These are phyloP conservation scores for Afroboletus lepidellus DNA, from an alignment of 1,284 basidiomycete species.

Conservation along the genomic window DNA sequence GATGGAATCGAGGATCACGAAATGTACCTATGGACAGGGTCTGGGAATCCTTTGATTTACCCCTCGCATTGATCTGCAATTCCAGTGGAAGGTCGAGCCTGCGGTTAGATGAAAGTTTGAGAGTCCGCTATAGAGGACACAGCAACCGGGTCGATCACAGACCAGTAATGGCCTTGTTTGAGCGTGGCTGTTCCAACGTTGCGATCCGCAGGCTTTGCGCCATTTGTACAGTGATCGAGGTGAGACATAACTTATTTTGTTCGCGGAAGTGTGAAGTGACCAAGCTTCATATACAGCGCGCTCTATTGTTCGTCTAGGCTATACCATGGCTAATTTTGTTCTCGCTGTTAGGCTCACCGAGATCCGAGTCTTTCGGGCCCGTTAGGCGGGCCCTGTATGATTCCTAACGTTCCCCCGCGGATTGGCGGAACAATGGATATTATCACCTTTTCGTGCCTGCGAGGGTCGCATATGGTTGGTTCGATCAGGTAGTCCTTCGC, in stretches of 20 bases:
- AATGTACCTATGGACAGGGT: constrained; percentile 64
- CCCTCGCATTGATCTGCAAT: neutral
- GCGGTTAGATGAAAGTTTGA: constrained; percentile 1
- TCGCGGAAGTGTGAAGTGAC: constrained; percentile 10
- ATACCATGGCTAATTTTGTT: constrained; percentile 23
- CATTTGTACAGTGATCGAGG: constrained; percentile 29
- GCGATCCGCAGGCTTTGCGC: neutral
- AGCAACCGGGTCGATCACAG: constrained; percentile 1
- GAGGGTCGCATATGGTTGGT: constrained; percentile 8
- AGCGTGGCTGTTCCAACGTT: constrained; percentile 20
- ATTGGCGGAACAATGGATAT: constrained; percentile 23
- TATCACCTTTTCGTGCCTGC: constrained; percentile 4
- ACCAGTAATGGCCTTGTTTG: constrained; percentile 9
- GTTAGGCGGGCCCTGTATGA: constrained; percentile 7
- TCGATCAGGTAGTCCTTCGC: constrained; percentile 7
- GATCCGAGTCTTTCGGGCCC: constrained; percentile 12
- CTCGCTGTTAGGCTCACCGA: constrained; percentile 9
- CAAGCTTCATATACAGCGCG: constrained; percentile 3
- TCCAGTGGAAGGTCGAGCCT: neutral
- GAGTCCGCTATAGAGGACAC: neutral
- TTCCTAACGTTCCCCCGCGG: neutral
- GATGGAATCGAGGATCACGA: constrained; percentile 63
- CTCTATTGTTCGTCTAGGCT: constrained; percentile 26
- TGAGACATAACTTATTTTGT: constrained; percentile 32
- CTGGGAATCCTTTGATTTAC: constrained; percentile 49